phyloP scores from a whole-genome alignment of 805 yeast genomes.

The Ogataea neopini region DNA sequence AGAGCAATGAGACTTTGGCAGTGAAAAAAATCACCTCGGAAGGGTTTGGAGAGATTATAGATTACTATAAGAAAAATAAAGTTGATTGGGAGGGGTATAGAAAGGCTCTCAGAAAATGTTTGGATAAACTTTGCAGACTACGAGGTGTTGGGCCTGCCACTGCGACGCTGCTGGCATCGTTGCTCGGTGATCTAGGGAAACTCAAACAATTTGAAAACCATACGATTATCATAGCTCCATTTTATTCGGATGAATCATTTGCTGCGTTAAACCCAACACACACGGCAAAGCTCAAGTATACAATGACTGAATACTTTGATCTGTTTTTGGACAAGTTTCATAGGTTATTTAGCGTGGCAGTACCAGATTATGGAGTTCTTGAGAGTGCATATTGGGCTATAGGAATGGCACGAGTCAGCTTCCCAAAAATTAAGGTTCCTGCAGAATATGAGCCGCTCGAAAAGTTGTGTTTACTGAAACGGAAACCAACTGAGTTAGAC shows the following conservation, averaged over 20 bases:
- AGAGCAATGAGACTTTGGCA: conserved; percentile 35
- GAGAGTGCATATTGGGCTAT: conserved; percentile 18
- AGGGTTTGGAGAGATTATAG: conserved; percentile 28
- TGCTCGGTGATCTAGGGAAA: conserved; percentile 19
- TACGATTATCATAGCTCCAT: conserved; percentile 39
- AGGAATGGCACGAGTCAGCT: background rate
- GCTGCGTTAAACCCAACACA: conserved; percentile 35
- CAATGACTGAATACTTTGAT: conserved; percentile 42
- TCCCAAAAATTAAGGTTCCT: background rate
- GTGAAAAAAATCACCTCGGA: conserved; percentile 36
- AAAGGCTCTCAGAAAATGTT: conserved; percentile 25
- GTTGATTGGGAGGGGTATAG: conserved; percentile 21
- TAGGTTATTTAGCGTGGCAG: background rate
- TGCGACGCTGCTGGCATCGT: conserved; percentile 44
- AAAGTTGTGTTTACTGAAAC: background rate
- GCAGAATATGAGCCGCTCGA: background rate
- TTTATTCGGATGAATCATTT: conserved; percentile 51
- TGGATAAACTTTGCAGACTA: conserved; percentile 38
- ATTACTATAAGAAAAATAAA: conserved; percentile 1
- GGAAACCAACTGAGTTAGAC: background rate
- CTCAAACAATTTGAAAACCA: conserved; percentile 9
- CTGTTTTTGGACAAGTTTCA: conserved; percentile 31
- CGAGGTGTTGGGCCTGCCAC: conserved; percentile 55
- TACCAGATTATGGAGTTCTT: conserved; percentile 5
- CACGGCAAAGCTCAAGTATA: conserved; percentile 37